Base-by-base conservation (phyloP, 1,284 basidiomycete species). In the Moesziomyces aphidis region DNA sequence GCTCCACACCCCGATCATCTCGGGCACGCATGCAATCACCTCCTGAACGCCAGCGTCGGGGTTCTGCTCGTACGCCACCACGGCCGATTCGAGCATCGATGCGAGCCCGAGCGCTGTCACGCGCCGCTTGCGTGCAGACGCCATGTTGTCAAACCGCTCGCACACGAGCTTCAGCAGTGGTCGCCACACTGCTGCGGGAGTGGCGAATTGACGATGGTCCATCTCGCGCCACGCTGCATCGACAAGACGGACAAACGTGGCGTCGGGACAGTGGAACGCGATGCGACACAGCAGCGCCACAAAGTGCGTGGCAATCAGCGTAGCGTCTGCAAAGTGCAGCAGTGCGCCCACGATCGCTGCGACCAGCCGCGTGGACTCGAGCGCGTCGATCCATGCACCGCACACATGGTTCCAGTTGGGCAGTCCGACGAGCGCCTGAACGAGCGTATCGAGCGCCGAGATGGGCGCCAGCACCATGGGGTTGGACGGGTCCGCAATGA, bases 1-100 rank as follows among this genome's bases (percentile, higher is more conserved):
- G 17, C 74, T 79, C 82, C 82, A 83, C 11, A 78, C 52, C 4
- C 77, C 68, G 19, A 81, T 67, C 63, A 83, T 64, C 10, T 75
- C 75, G 0, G 81, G 78, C 4, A 78, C 34, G 8, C 49, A 49
- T 4, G 52, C 55, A 3, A 73, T 59, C 21, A 83, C 55, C 24
- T 39, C 52, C 7, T 54, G 15, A 23, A n/a, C 5, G 36, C 22
- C 5, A 28, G 22, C 15, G 24, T 21, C 13, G 31, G 34, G 61
- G 22, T 26, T 42, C 48, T 56, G 61, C 21, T 73, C 71, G 28
- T 45, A 57, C 19, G 55, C 56, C 17, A 61, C 58, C 15, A 63
- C 50, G 6, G 59, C 66, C 7, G 62, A 58, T 5, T 70, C 62
- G 11, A 74, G 67, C 5, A 74, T 70, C 5, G 72, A 66, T 3